Evolutionary conservation across 345 rosid species (phyloP), one percentile per base, ranked within the genome.

Genomic region (Dimocarpus longan): DNA sequence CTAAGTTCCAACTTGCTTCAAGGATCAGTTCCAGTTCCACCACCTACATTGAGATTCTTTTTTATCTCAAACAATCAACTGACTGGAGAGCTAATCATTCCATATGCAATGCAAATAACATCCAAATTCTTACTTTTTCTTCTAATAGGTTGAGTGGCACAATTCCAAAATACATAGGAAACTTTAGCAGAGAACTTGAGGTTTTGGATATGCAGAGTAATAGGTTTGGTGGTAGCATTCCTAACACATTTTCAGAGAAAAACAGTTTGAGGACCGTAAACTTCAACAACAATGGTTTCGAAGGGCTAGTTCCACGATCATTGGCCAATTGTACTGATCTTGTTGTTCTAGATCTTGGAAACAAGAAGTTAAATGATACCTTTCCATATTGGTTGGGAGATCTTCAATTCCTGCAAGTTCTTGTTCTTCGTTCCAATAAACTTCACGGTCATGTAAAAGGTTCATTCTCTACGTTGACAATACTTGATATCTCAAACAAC

Each of bases 371-470:
- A 3, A 66, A 78, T 5, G 86, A 64, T 50, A 71, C 48, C 2
- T 83, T 88, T 28, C 88, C 84, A 0, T 1, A 10, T 48, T 84
- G 86, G 85, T 80, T 83, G 74, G 84, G 16, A 73, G 21, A 52
- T 50, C 84, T 84, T 0, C 73, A 66, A 3, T 5, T 8, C 0
- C 74, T 83, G 6, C 78, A 81, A 44, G 80, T 77, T 37, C 83
- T 86, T 63, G 52, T 60, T 28, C 26, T 83, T 13, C 6, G 70
- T 1, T 81, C 82, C 6, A 86, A 84, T 68, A 78, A 26, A 5
- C 28, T 88, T 2, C 50, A 79, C 3, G 86, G 89, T 21, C 16
- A 21, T 15, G 1, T 82, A 3, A 3, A 9, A 0, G 1, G 2
- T 62, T 50, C 68, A 1, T 86, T 88, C 12, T 28, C 71, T 0